A percentile compares a stretch with the other conserved stretches of the same genome.
Conservation (phyloP, 257 asterid species). For the Haberlea rhodopensis region DNA sequence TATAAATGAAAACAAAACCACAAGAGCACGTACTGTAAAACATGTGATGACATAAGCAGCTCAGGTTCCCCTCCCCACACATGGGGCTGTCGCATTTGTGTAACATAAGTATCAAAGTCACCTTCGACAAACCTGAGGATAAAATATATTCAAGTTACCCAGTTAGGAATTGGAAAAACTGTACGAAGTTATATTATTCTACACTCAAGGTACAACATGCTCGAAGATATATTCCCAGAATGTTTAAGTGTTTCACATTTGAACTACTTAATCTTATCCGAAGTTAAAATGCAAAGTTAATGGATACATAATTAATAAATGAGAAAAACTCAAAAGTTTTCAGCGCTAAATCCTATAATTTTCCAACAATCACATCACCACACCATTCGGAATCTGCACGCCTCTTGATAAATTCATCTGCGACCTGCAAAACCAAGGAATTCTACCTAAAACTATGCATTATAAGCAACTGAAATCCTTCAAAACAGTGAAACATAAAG, state of each 20-base stretch:
- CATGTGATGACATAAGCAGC: constrained; percentile 68
- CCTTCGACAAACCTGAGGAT: constrained; percentile 69
- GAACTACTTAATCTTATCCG: neutral
- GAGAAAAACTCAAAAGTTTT: neutral
- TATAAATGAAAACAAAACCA: neutral
- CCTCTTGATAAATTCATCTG: constrained; percentile 69
- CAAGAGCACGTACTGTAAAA: constrained; percentile 46
- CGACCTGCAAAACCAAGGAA: constrained; percentile 45
- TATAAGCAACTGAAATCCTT: constrained; percentile 10
- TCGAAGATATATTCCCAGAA: neutral
- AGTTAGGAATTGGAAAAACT: neutral
- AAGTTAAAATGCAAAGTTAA: neutral
- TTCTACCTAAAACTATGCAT: constrained; percentile 14
- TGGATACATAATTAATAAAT: neutral
- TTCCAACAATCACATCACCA: neutral
- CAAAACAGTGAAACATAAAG: constrained; percentile 6
- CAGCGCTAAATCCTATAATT: constrained; percentile 8
- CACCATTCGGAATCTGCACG: constrained; percentile 67
- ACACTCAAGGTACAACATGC: neutral
- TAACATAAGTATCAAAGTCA: constrained; percentile 64
- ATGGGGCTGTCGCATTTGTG: constrained; percentile 57
- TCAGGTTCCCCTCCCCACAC: constrained; percentile 86
- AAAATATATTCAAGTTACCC: neutral
- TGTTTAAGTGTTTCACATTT: neutral
- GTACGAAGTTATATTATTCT: neutral